Evolutionary conservation across 441 rosid genomes (phyloP), one percentile per base, ranked within the genome.

Genomic region (Erysimum pusillum): DNA sequence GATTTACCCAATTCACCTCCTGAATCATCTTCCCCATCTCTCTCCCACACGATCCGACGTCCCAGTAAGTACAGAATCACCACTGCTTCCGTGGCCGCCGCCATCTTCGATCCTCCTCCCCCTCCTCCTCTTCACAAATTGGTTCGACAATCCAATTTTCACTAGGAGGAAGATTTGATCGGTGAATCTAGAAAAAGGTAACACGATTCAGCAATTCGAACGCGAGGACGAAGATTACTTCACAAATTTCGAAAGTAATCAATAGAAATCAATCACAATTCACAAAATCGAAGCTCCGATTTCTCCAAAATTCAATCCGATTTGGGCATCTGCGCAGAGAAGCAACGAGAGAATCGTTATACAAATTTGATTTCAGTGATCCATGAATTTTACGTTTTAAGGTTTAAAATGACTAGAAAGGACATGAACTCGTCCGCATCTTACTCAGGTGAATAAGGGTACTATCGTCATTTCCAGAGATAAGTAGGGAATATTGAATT

Each of bases 41-140:
- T 77, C 49, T 64, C 39, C 73, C 84, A 80, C 17, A 80, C 86
- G 56, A 83, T 67, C 74, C 90, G 82, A 80, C 92, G 83, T 59
- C 83, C 83, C 78, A 92, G 74, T 14, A 87, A 73, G 77, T 75
- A 88, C 73, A 88, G 85, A 64, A 95, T 77, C 56, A 93, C 77
- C 80, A 93, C 86, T 62, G 85, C 90, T 22, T 91, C 99, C 11
- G 96, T 97, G 25, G 97, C 97, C 44, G 93, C 90, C 77, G 97
- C 89, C 99, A 95, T 95, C 64, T 17, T 41, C 14, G 17, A 76
- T 63, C 79, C 51, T 56, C 63, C 36, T 54, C 28, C 28, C 28
- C 79, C 54, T 56, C 63, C 34, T 63, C 5, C 28, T 35, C 46
- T 13, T 36, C 36, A 22, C 9, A 41, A 48, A 66, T 20, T 14